These are phyloP conservation scores for Cryptosporidium ryanae DNA, from an alignment of 169 alveolate species.

Conservation along the genomic window DNA sequence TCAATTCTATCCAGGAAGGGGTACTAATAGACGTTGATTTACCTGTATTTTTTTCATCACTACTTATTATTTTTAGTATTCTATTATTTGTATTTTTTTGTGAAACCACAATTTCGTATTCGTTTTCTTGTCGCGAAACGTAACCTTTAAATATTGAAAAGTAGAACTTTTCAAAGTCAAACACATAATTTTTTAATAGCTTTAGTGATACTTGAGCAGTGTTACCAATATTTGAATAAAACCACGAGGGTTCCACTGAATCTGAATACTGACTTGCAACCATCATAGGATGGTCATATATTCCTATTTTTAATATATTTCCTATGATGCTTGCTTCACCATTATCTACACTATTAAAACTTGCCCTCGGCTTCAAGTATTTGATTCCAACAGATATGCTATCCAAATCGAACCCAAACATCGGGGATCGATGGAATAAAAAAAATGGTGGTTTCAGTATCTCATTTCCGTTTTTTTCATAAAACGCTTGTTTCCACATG, in stretches of 20 bases:
- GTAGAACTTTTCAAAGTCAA: conserved; percentile 69
- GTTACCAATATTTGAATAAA: conserved; percentile 64
- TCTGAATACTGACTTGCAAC: conserved; percentile 37
- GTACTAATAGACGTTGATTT: neutral
- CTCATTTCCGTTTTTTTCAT: neutral
- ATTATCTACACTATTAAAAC: neutral
- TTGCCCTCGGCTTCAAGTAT: conserved; percentile 16
- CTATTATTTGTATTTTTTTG: conserved; percentile 8
- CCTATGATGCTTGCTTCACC: neutral
- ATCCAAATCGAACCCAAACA: conserved; percentile 15
- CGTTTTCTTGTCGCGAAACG: conserved; percentile 71
- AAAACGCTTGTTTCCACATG: conserved; percentile 63
- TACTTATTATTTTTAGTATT: neutral
- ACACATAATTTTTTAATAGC: conserved; percentile 36
- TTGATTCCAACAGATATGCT: conserved; percentile 51
- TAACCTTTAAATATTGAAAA: conserved; percentile 57
- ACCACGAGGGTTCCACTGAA: conserved; percentile 66
- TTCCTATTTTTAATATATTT: conserved; percentile 53
- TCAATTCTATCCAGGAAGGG: conserved; percentile 37
- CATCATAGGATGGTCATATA: conserved; percentile 66
- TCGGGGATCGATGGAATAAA: conserved; percentile 34
- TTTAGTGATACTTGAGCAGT: conserved; percentile 51
- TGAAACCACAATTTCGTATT: conserved; percentile 61
- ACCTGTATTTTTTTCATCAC: no score
- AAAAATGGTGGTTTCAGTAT: conserved; percentile 38